Conservation (phyloP, 1,284 basidiomycete species). For the Fistulinella cinereoalba region DNA sequence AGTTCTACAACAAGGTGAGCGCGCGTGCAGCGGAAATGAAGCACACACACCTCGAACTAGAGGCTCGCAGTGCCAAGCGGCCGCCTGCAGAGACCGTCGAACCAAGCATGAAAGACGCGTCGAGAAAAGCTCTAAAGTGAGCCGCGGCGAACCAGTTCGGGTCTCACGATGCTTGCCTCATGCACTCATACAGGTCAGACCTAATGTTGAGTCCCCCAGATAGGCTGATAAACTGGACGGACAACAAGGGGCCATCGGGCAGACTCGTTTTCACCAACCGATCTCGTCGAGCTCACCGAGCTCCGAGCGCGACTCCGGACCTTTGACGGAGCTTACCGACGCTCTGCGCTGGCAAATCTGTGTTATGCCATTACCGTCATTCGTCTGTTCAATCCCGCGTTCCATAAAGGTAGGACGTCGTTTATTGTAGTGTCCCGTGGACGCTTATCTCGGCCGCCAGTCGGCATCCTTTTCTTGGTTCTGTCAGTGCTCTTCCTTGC, state of each 20-base stretch:
- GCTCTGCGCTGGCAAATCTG: conserved; percentile 71
- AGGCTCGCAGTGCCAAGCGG: conserved; percentile 27
- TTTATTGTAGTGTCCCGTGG: background rate
- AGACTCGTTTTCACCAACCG: conserved; percentile 54
- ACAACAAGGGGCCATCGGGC: conserved; percentile 55
- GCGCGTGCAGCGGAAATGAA: background rate
- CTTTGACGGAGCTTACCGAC: conserved; percentile 77
- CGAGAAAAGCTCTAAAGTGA: too few species aligned
- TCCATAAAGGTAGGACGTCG: conserved; percentile 58
- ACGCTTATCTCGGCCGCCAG: conserved; percentile 37
- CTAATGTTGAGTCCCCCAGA: too few species aligned
- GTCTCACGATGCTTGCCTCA: conserved; percentile 14
- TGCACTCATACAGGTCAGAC: conserved; percentile 30
- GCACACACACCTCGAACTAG: conserved; percentile 22
- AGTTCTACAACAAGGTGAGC: conserved; percentile 15
- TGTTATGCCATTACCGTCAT: conserved; percentile 74
- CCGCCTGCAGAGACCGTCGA: conserved; percentile 20
- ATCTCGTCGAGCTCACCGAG: conserved; percentile 68
- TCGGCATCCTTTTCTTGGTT: conserved; percentile 70
- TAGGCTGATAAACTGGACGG: too few species aligned
- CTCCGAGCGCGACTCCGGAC: conserved; percentile 76
- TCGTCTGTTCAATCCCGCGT: conserved; percentile 70
- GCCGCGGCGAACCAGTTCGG: conserved; percentile 26
- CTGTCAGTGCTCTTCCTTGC: conserved; percentile 61
- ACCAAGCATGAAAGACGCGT: conserved; percentile 18